These are phyloP conservation scores for Populus pruinosa DNA, from an alignment of 345 rosid genomes.

Conservation along the genomic window DNA sequence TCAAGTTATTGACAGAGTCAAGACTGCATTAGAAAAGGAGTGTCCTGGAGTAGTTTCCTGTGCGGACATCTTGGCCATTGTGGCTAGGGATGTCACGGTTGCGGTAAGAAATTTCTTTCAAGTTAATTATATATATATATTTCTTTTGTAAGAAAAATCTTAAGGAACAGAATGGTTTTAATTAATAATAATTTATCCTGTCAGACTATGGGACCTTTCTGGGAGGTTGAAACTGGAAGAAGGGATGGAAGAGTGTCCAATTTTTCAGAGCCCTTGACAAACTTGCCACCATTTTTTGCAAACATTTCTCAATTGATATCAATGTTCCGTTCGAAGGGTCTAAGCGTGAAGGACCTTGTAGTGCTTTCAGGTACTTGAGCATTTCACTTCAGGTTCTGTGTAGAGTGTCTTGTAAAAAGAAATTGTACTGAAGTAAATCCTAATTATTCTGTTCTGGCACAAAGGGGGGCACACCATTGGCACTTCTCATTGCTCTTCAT, in stretches of 20 bases:
- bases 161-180: background rate
- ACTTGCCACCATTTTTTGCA: conserved; percentile 35
- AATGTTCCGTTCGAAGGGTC: conserved; percentile 33
- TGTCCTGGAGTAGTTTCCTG: conserved; percentile 84
- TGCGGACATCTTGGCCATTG: conserved; percentile 65
- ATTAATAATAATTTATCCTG: background rate
- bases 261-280: conserved; percentile 17
- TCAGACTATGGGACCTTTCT: conserved; percentile 42
- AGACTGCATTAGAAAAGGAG: conserved; percentile 52
- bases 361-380: conserved; percentile 48
- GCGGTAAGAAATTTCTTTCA: conserved; percentile 28
- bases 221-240: conserved; percentile 62
- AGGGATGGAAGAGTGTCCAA: conserved; percentile 59
- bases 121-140: too few species aligned
- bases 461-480: conserved; percentile 71
- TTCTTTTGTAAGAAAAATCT: background rate
- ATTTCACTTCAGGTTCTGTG: background rate
- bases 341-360: conserved; percentile 48
- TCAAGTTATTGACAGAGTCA: conserved; percentile 52
- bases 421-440: background rate
- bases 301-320: conserved; percentile 36
- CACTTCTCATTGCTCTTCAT: conserved; percentile 52
- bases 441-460: background rate
- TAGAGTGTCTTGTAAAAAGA: background rate
- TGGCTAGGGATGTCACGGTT: conserved; percentile 52